Percentiles rank a stretch among this genome's conserved stretches.
Conservation (phyloP, 768 basidiomycete species). For the Rubroboletus satanas region DNA sequence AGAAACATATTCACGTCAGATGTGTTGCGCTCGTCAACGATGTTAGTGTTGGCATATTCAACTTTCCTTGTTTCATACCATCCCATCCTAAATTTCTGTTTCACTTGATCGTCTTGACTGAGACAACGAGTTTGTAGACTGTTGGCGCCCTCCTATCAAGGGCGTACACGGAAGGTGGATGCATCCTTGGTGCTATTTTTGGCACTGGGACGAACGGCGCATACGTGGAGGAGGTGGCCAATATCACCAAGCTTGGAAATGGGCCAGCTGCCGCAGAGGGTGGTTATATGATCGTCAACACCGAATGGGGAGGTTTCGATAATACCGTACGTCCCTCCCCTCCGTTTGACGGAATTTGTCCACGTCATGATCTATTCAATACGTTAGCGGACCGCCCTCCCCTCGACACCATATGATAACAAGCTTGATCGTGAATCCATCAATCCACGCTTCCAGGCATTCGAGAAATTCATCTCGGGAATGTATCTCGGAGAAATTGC, state of each 20-base stretch:
- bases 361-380: constrained; percentile 1
- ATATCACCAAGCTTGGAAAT: constrained; percentile 80
- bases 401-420: constrained; percentile 87
- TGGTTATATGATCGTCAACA: constrained; percentile 91
- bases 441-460: constrained; percentile 89
- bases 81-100: background rate
- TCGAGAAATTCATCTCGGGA: constrained; percentile 97
- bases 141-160: constrained; percentile 92
- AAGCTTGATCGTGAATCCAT: constrained; percentile 90
- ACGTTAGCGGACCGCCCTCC: constrained; percentile 70
- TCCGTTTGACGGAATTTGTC: background rate
- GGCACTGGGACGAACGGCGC: constrained; percentile 99
- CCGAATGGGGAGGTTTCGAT: constrained; percentile 98
- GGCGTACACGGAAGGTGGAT: constrained; percentile 90
- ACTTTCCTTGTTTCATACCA: background rate
- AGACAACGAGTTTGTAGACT: constrained; percentile 50
- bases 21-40: constrained; percentile 94
- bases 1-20: constrained; percentile 87
- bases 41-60: constrained; percentile 52
- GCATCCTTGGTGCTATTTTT: constrained; percentile 87
- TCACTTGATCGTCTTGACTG: constrained; percentile 5
- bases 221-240: constrained; percentile 84
- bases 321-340: constrained; percentile 62
- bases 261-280: constrained; percentile 54
- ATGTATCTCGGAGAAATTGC: constrained; percentile 98